Conservation (phyloP, 139 green algal species). For the Chlamydomonas incerta region DNA sequence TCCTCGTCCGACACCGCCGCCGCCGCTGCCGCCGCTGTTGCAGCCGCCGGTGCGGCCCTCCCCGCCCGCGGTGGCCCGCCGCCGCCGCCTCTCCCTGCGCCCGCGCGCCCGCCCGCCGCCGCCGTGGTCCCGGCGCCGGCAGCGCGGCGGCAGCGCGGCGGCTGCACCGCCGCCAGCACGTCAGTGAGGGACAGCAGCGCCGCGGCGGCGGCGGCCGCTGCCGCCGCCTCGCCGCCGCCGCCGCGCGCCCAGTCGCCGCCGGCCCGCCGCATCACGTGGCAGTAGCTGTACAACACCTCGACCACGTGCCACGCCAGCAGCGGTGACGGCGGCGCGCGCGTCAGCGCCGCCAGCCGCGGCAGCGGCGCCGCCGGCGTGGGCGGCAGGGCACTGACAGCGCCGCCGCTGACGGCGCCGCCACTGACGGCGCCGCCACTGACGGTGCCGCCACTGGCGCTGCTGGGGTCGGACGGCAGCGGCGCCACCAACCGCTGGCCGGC, state of each 20-base stretch:
- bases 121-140: too few relatives aligned
- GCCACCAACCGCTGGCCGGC: slow-evolving; percentile 48
- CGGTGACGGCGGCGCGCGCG: slow-evolving; percentile 55
- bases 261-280: slow-evolving; percentile 58
- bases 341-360: slow-evolving; percentile 56
- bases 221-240: not conserved
- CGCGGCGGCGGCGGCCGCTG: slow-evolving; percentile 24
- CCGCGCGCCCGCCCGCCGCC: too few relatives aligned
- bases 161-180: slow-evolving; percentile 6
- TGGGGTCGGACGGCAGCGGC: not conserved
- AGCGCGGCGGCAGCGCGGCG: not conserved
- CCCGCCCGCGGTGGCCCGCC: not conserved
- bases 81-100: not conserved
- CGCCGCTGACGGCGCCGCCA: not conserved
- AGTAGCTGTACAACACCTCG: slow-evolving; percentile 77
- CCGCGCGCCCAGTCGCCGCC: slow-evolving; percentile 61
- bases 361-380: slow-evolving; percentile 45
- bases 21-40: not conserved
- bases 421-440: not conserved
- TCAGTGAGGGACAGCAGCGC: slow-evolving; percentile 43
- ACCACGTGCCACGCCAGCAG: slow-evolving; percentile 68
- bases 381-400: slow-evolving; percentile 21
- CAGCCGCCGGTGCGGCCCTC: not conserved
- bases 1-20: not conserved
- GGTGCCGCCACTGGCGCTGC: not conserved